Conservation (phyloP, 192 early-diverging fungal species). For the Coemansia reversa region DNA sequence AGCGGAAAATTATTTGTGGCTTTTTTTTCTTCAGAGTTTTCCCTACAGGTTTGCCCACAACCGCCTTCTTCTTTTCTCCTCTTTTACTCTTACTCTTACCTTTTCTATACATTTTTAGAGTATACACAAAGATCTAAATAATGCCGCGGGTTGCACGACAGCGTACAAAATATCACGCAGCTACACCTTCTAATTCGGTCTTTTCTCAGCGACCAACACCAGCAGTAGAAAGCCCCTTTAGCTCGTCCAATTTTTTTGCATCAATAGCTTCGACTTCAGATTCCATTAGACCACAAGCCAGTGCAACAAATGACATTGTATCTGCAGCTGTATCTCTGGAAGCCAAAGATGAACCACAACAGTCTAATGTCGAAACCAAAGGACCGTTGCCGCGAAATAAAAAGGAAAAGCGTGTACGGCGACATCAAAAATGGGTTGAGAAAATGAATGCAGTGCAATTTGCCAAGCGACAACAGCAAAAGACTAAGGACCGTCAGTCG, state of each 20-base stretch:
- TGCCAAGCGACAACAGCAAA: conserved; percentile 53
- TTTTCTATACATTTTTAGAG: too few relatives aligned
- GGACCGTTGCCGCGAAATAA: conserved; percentile 31
- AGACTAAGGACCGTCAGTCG: conserved; percentile 35
- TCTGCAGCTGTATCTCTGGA: background rate
- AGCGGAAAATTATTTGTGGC: too few relatives aligned
- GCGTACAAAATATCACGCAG: conserved; percentile 31
- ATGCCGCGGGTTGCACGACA: conserved; percentile 31
- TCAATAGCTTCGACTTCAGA: background rate
- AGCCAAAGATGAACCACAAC: background rate
- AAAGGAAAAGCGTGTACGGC: conserved; percentile 57
- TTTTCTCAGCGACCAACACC: background rate
- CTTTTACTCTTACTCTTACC: too few relatives aligned
- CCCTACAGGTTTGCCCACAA: too few relatives aligned
- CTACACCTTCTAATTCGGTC: conserved; percentile 3
- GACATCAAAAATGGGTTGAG: conserved; percentile 65
- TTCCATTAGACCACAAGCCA: background rate
- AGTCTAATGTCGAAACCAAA: background rate
- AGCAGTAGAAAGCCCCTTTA: background rate
- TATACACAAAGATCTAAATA: background rate
- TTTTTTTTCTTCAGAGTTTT: too few relatives aligned
- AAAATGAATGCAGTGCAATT: conserved; percentile 59
- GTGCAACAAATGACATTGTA: background rate
- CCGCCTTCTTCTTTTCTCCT: too few relatives aligned
- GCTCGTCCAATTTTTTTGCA: background rate